These are phyloP conservation scores for Chloris gayana DNA, from an alignment of 176 grass and related monocot genomes.

Conservation along the genomic window DNA sequence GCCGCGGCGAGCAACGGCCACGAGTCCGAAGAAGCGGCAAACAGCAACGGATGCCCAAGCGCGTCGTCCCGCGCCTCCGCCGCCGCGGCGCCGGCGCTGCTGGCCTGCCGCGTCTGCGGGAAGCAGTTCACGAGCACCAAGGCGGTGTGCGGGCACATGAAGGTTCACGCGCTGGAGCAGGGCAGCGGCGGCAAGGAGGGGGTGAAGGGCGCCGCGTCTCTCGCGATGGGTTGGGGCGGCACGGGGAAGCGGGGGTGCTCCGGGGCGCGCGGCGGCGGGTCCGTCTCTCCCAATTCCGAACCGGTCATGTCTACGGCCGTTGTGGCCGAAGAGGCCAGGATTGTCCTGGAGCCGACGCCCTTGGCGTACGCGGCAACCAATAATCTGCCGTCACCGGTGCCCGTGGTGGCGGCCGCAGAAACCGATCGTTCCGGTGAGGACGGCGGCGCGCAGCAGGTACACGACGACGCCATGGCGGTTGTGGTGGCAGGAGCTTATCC, in stretches of 20 bases:
- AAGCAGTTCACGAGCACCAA: slow-evolving; percentile 21
- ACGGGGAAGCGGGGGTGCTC: slow-evolving; percentile 15
- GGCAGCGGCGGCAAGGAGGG: not conserved
- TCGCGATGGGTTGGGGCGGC: not conserved
- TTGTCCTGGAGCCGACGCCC: slow-evolving; percentile 6
- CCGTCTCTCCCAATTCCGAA: not conserved
- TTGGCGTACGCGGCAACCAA: not conserved
- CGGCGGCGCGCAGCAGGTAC: not conserved
- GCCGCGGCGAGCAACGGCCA: not conserved
- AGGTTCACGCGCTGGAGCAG: slow-evolving; percentile 16
- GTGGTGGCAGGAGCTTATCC: not conserved
- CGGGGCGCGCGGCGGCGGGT: not conserved
- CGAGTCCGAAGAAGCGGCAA: too few relatives aligned
- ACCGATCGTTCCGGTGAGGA: not conserved
- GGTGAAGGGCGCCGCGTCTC: not conserved
- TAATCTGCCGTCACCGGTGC: not conserved
- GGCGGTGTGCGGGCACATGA: slow-evolving; percentile 44
- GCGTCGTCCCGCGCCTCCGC: too few relatives aligned
- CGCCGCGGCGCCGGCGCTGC: not conserved
- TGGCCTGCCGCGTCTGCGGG: slow-evolving; percentile 23
- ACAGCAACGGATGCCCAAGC: too few relatives aligned
- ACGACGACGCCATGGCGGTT: not conserved
- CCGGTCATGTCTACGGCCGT: not conserved
- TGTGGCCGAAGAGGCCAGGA: not conserved
- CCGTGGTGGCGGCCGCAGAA: not conserved